phyloP scores from a whole-genome alignment of 23 red algal species.

The Gracilaria domingensis region DNA sequence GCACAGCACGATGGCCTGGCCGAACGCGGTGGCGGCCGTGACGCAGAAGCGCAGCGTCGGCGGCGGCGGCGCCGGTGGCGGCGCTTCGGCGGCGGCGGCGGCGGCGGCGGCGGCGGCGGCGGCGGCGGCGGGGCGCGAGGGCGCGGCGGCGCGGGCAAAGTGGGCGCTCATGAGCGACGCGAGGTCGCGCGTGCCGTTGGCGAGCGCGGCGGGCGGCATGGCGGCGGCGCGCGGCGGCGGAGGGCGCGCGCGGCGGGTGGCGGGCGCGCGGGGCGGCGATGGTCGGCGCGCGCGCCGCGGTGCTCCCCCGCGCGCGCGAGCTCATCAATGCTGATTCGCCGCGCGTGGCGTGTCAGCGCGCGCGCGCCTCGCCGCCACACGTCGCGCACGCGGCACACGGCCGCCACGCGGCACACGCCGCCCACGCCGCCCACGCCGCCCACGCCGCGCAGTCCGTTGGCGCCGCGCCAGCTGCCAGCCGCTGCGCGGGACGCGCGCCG shows the following conservation, averaged over 20 bases:
- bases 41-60: conserved; percentile 76
- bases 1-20: conserved; percentile 71
- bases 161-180: conserved; percentile 11
- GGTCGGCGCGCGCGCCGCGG: background rate
- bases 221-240: background rate
- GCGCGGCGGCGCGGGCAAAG: background rate
- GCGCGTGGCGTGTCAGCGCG: background rate
- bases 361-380: background rate
- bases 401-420: background rate
- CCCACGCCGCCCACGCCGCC: background rate
- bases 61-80: no score
- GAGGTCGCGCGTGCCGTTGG: background rate
- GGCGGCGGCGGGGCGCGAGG: background rate
- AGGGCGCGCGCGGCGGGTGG: background rate
- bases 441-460: background rate
- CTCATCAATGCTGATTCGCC: background rate
- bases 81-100: background rate
- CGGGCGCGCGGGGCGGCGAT: background rate
- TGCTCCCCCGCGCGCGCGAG: no score
- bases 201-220: background rate
- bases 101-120: background rate
- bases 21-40: conserved; percentile 65
- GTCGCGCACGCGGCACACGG: background rate
- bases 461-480: no score
- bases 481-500: no score